Evolutionary conservation across 164 flowering plant genomes (phyloP).

Genomic region (Nymphaea colorata): DNA sequence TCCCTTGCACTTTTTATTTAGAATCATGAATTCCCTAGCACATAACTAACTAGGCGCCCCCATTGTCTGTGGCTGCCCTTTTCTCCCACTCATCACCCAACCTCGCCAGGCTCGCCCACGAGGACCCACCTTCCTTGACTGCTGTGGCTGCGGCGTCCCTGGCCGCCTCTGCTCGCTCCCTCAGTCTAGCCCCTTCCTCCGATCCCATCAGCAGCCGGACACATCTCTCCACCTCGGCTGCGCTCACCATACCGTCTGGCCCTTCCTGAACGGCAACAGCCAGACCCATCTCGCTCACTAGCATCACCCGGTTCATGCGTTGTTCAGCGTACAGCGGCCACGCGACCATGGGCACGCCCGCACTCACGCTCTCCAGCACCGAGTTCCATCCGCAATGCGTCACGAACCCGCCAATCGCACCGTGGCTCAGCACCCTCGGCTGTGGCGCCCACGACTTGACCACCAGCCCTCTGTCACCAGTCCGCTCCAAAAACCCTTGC

Average conservation of each 20-base stretch:
- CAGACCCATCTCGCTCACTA: constrained; percentile 23
- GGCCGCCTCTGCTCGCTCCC: constrained; percentile 7
- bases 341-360: constrained; percentile 38
- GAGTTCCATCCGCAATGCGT: constrained; percentile 50
- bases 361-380: constrained; percentile 24
- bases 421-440: constrained; percentile 22
- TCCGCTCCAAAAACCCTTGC: constrained; percentile 24
- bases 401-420: constrained; percentile 32
- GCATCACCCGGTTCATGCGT: constrained; percentile 14
- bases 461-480: constrained; percentile 23
- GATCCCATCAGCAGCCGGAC: constrained; percentile 23
- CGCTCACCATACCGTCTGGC: constrained; percentile 16
- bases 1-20: too few relatives aligned
- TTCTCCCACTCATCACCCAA: constrained; percentile 12
- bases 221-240: constrained; percentile 20
- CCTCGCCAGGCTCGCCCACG: constrained; percentile 7
- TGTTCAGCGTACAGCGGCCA: constrained; percentile 45
- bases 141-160: constrained; percentile 12
- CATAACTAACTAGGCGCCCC: too few relatives aligned
- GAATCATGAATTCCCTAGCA: too few relatives aligned
- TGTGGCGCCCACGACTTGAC: constrained; percentile 40
- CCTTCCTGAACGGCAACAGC: constrained; percentile 13
- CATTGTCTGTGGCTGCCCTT: too few relatives aligned
- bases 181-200: constrained; percentile 15
- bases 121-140: constrained; percentile 22